Percentiles rank a stretch among this genome's conserved stretches.
Evolutionary conservation across 83 land plant species (phyloP).

Genomic region (Picea engelmannii): DNA sequence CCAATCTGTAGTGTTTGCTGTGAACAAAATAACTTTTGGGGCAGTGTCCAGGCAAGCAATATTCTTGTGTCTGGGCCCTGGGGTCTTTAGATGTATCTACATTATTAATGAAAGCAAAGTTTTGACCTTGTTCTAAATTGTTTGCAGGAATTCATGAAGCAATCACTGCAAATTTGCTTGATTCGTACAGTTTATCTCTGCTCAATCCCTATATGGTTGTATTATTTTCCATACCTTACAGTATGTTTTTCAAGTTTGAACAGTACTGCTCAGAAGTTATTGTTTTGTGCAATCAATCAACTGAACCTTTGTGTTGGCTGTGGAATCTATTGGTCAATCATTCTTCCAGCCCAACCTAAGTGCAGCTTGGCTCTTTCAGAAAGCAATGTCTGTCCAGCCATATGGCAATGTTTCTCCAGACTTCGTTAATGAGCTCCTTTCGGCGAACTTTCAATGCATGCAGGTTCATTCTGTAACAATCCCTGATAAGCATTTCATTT

Average conservation of each 20-base stretch:
- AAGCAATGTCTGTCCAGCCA: conserved; percentile 89
- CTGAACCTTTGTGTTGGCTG: background rate
- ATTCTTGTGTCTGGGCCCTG: background rate
- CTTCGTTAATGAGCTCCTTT: conserved; percentile 86
- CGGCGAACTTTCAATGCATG: conserved; percentile 82
- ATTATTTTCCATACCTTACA: conserved; percentile 8
- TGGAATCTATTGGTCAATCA: background rate
- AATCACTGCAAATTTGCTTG: conserved; percentile 64
- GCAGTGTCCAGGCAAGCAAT: background rate
- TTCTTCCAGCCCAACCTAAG: conserved; percentile 89
- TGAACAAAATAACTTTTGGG: background rate
- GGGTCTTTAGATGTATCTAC: background rate
- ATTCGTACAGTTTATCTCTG: conserved; percentile 67
- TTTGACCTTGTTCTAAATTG: conserved; percentile 6
- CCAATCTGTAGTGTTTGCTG: background rate
- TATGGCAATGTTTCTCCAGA: conserved; percentile 51
- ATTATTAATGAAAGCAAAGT: background rate
- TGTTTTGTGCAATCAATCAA: background rate
- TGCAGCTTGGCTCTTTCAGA: conserved; percentile 94
- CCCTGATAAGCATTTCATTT: conserved; percentile 1
- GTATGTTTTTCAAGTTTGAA: background rate
- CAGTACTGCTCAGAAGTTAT: background rate
- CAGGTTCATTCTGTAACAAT: conserved; percentile 39
- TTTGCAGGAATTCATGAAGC: conserved; percentile 81
- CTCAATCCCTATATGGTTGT: conserved; percentile 93